Base-by-base conservation (phyloP, 805 yeast genomes). In the Clavispora fructus region DNA sequence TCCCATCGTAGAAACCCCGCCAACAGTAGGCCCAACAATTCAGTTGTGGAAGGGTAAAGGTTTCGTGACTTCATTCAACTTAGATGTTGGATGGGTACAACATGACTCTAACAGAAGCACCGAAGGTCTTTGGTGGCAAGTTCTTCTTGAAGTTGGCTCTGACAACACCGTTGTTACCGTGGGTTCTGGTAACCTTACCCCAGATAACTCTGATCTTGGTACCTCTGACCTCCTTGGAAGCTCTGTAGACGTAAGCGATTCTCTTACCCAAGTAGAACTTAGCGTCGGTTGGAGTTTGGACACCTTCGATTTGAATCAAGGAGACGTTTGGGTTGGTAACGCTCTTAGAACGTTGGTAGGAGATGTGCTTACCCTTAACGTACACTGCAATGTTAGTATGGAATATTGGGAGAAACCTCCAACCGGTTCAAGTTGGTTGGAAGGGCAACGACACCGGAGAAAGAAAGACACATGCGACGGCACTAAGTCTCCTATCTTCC, bases 291-390 rank as follows among this genome's bases (percentile, higher is more conserved):
- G 96, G 80, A 71, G 78, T 71, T 58, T 84, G 73, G 66, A 94
- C 99, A 78, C 96, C 96, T 82, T 94, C 99, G 70, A 92, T 85
- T 82, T 94, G 87, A 75, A 94, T 80, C 76, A 94, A 83, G 59
- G 99, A 94, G 66, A 87, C 87, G 81, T 88, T 86, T 76, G 99
- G 97, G 95, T 94, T 88, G 85, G 85, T 90, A 73, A 86, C 88
- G 77, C 83, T 83, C 90, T 94, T 94, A 67, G 97, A 90, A 82
- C 99, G 95, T 84, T 94, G 98, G 95, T 92, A 94, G 68, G 97
- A 91, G 73, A 94, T 75, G 87, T 94, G 99, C 85, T 92, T 94
- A 80, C 98, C 99, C 85, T 92, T 94, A 79, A 94, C 98, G 97
- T 94, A 94, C 81, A 94, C 95, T 87, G 72, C 39, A 23, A 40